Evolutionary conservation across 768 basidiomycete species (phyloP).

Genomic region (Russula lepida): DNA sequence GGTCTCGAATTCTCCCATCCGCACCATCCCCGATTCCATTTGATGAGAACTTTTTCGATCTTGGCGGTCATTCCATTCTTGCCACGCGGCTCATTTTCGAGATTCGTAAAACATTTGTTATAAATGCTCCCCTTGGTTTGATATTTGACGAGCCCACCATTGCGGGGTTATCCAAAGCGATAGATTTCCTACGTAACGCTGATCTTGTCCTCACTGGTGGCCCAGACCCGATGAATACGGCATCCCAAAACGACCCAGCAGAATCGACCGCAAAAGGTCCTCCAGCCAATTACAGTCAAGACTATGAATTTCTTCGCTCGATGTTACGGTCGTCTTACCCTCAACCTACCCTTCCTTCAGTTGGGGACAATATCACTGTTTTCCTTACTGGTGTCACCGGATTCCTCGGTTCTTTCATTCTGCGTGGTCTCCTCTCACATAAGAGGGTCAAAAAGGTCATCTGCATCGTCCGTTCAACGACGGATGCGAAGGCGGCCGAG

Average conservation of each 20-base stretch:
- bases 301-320: constrained; percentile 56
- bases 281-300: constrained; percentile 45
- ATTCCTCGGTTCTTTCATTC: constrained; percentile 89
- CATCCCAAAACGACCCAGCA: neutral
- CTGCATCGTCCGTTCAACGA: constrained; percentile 79
- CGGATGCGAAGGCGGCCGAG: constrained; percentile 48
- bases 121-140: constrained; percentile 84
- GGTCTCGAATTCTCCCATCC: constrained; percentile 73
- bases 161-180: constrained; percentile 58
- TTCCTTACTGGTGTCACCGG: constrained; percentile 98
- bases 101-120: constrained; percentile 83
- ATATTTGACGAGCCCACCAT: constrained; percentile 91
- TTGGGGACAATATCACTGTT: constrained; percentile 51
- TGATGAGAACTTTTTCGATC: constrained; percentile 95
- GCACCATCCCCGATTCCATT: constrained; percentile 69
- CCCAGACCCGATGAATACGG: constrained; percentile 14
- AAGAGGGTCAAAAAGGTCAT: constrained; percentile 75
- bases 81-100: constrained; percentile 97
- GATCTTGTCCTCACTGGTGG: constrained; percentile 65
- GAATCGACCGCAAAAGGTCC: neutral
- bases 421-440: constrained; percentile 67
- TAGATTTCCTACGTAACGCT: constrained; percentile 66
- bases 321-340: constrained; percentile 55
- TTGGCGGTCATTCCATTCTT: constrained; percentile 97
- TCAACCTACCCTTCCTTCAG: constrained; percentile 50